Conservation (phyloP, 1,139 yeast species). For the Candida sp. region DNA sequence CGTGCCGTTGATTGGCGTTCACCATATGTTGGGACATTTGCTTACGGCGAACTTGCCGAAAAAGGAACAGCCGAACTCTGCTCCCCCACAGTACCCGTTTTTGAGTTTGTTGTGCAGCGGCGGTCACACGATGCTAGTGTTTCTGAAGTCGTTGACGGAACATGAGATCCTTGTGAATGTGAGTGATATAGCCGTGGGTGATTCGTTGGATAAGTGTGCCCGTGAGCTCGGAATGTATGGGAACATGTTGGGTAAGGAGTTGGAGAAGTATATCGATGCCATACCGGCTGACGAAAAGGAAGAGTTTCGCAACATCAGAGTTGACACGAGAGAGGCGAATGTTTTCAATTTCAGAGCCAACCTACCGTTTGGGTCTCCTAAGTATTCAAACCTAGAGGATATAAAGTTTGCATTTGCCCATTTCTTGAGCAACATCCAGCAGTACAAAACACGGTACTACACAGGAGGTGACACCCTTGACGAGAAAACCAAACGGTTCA, state of each 20-base stretch:
- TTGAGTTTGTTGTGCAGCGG: constrained; percentile 86
- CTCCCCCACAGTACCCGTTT: constrained; percentile 72
- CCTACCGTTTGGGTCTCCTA: constrained; percentile 39
- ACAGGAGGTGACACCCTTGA: constrained; percentile 16
- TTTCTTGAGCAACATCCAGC: constrained; percentile 62
- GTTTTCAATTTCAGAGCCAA: constrained; percentile 33
- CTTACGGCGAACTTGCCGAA: constrained; percentile 64
- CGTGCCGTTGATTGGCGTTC: constrained; percentile 85
- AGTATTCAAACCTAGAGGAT: constrained; percentile 32
- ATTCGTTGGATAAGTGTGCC: constrained; percentile 92
- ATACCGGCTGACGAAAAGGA: constrained; percentile 25
- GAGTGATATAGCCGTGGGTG: constrained; percentile 91
- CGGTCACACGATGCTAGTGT: constrained; percentile 92
- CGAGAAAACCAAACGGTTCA: constrained; percentile 30
- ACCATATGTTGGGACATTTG: constrained; percentile 96
- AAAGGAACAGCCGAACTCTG: constrained; percentile 32
- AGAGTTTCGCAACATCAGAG: constrained; percentile 24
- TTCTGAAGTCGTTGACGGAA: constrained; percentile 58
- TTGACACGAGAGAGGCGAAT: constrained; percentile 23
- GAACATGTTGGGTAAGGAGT: constrained; percentile 83
- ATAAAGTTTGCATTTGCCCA: constrained; percentile 68
- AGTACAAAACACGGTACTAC: constrained; percentile 17
- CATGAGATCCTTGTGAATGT: constrained; percentile 82
- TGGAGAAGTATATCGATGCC: constrained; percentile 60
- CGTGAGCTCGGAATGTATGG: constrained; percentile 82